A percentile compares a stretch with the other conserved stretches of the same genome.
Conservation (phyloP, 805 yeast genomes). For the Metschnikowia continentalis region DNA sequence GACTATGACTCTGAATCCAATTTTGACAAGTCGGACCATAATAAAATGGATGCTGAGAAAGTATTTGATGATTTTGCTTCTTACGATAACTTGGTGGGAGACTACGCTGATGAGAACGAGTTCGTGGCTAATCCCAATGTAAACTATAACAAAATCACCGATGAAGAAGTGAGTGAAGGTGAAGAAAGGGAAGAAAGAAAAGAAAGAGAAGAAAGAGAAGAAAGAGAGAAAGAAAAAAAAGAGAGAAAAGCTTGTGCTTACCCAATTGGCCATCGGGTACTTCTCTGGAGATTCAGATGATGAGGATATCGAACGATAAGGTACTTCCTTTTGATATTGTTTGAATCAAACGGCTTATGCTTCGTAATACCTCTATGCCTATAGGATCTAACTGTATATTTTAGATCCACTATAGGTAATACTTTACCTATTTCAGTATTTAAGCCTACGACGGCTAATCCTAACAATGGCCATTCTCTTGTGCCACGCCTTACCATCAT, state of each 20-base stretch:
- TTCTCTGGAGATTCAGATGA: constrained; percentile 79
- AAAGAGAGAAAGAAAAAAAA: constrained; percentile 3
- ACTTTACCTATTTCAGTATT: too few relatives aligned
- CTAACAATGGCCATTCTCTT: too few relatives aligned
- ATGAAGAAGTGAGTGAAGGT: constrained; percentile 32
- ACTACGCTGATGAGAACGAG: constrained; percentile 39
- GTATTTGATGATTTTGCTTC: constrained; percentile 30
- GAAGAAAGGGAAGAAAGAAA: constrained; percentile 13
- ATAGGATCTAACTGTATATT: too few relatives aligned
- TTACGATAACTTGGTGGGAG: constrained; percentile 40
- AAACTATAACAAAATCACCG: constrained; percentile 60
- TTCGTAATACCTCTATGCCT: too few relatives aligned
- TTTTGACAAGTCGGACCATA: background rate
- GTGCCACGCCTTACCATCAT: too few relatives aligned
- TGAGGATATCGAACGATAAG: constrained; percentile 44
- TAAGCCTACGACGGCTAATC: too few relatives aligned
- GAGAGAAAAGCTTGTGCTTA: constrained; percentile 40
- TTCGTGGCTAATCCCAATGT: constrained; percentile 31
- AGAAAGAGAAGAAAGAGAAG: constrained; percentile 22
- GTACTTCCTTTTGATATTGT: constrained; percentile 14
- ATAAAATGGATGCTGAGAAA: constrained; percentile 21
- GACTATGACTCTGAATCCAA: constrained; percentile 12
- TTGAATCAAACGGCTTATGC: too few relatives aligned
- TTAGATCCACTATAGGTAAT: too few relatives aligned
- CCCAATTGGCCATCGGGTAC: constrained; percentile 75